Evolutionary conservation across 345 rosid species (phyloP), one percentile per base, ranked within the genome.

Genomic region (Linum usitatissimum): DNA sequence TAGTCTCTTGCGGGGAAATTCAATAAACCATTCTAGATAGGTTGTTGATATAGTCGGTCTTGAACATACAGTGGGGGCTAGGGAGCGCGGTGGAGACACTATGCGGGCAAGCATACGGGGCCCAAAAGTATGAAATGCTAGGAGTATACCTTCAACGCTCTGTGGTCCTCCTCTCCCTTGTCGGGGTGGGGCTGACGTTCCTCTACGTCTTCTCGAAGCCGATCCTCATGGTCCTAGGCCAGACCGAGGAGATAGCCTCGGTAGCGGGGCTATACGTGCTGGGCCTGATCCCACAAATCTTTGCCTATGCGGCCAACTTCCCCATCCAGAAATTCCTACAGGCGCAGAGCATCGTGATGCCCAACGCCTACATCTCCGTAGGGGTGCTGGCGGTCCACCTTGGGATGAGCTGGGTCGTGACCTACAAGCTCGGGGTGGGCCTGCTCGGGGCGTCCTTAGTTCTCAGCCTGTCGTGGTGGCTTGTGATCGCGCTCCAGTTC

Each of bases 281-380:
- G 28, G 87, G 87, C 28, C 79, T 86, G 59, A 80, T 86, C 42
- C 92, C 92, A 0, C 82, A 81, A 68, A 81, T 86, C 54, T 84
- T 84, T 48, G 93, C 93, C 0, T 86, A 78, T 48, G 93, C 86
- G 0, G 71, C 74, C 14, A 87, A 83, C 64, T 83, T 86, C 66
- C 95, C 97, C 3, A 85, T 90, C 42, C 93, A 82, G 55, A 86
- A 83, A 14, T 81, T 83, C 61, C 78, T 83, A 10, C 91, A 86
- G 53, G 74, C 94, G 0, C 94, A 86, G 56, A 80, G 88, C 68
- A 80, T 85, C 8, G 86, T 87, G 19, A 20, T 45, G 0, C 95
- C 95, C 0, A 85, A 85, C 67, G 89, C 95, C 4, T 85, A 59
- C 60, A 87, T 87, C 53, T 83, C 95, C 18, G 88, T 79, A 3